Evolutionary conservation across 2,329 filamentous ascomycete species (phyloP).

Genomic region (Sarocladiaceae sp.): DNA sequence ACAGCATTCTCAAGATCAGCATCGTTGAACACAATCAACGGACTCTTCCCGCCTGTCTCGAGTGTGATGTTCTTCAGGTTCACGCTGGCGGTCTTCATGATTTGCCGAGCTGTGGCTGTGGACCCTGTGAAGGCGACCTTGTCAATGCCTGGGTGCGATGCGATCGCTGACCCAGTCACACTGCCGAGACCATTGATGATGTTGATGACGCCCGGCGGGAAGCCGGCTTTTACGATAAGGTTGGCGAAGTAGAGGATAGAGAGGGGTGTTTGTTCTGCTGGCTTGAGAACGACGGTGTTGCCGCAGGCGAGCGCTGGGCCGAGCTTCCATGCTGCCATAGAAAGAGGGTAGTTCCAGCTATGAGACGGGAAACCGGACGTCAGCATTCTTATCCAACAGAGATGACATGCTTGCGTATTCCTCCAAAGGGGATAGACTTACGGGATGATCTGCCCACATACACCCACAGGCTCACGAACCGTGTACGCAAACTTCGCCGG

Average conservation of each 20-base stretch:
- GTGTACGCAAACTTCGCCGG: constrained; percentile 64
- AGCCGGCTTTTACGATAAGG: constrained; percentile 64
- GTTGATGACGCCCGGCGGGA: constrained; percentile 69
- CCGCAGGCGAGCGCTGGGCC: constrained; percentile 60
- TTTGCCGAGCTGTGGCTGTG: constrained; percentile 60
- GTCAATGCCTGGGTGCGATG: constrained; percentile 58
- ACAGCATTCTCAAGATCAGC: constrained; percentile 59
- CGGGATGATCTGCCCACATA: constrained; percentile 65
- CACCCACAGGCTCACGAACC: constrained; percentile 63
- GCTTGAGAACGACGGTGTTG: constrained; percentile 57
- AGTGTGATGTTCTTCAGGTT: constrained; percentile 56
- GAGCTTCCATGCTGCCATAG: constrained; percentile 70
- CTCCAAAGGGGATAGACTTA: neutral
- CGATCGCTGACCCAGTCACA: constrained; percentile 61
- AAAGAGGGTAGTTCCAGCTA: constrained; percentile 64
- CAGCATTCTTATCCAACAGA: neutral
- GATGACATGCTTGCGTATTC: neutral
- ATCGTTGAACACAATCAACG: constrained; percentile 54
- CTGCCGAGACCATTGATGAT: constrained; percentile 63
- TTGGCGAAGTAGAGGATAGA: constrained; percentile 56
- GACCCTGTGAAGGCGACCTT: constrained; percentile 72
- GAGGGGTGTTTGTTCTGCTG: constrained; percentile 58
- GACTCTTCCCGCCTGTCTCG: constrained; percentile 57
- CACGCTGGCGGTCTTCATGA: constrained; percentile 62
- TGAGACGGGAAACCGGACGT: neutral